Percentiles rank a stretch among this genome's conserved stretches.
phyloP scores from a whole-genome alignment of 2,329 filamentous ascomycete species.

The Chaetothyriales sp. region DNA sequence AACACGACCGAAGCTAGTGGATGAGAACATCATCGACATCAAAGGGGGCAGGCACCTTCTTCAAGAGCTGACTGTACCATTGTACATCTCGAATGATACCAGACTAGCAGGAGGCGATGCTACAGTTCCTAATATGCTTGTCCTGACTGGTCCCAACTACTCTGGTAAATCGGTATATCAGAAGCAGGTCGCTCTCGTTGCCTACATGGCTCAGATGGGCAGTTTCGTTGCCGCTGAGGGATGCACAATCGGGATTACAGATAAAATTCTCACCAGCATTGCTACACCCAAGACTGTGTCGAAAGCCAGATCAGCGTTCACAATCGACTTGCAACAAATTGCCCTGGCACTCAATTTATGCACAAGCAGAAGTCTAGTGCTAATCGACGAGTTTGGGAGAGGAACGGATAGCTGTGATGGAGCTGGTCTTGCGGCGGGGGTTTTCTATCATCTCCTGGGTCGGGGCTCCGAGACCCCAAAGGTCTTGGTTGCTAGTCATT shows the following conservation, averaged over 20 bases:
- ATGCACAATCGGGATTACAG: conserved; percentile 71
- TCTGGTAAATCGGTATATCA: conserved; percentile 94
- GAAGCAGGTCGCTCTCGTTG: conserved; percentile 80
- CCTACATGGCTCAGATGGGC: conserved; percentile 84
- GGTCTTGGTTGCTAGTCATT: conserved; percentile 48
- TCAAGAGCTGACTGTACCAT: conserved; percentile 66
- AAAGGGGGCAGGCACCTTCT: conserved; percentile 66
- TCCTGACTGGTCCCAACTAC: conserved; percentile 87
- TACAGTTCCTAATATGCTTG: conserved; percentile 47
- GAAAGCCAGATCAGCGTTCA: conserved; percentile 50
- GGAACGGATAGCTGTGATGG: conserved; percentile 46
- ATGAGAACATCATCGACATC: conserved; percentile 57
- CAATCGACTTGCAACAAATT: conserved; percentile 78
- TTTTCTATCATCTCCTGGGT: conserved; percentile 42
- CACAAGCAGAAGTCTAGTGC: conserved; percentile 59
- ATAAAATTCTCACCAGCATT: conserved; percentile 80
- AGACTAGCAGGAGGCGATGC: conserved; percentile 44
- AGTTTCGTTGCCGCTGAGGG: conserved; percentile 72
- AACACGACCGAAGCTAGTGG: conserved; percentile 52
- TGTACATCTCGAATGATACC: conserved; percentile 73
- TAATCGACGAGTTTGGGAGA: conserved; percentile 87
- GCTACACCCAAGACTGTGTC: conserved; percentile 57
- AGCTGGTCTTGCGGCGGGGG: conserved; percentile 47
- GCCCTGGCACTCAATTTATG: conserved; percentile 59
- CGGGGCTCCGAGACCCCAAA: conserved; percentile 39